These are phyloP conservation scores for Boletus insuetus DNA, from an alignment of 768 basidiomycete species.

Conservation along the genomic window DNA sequence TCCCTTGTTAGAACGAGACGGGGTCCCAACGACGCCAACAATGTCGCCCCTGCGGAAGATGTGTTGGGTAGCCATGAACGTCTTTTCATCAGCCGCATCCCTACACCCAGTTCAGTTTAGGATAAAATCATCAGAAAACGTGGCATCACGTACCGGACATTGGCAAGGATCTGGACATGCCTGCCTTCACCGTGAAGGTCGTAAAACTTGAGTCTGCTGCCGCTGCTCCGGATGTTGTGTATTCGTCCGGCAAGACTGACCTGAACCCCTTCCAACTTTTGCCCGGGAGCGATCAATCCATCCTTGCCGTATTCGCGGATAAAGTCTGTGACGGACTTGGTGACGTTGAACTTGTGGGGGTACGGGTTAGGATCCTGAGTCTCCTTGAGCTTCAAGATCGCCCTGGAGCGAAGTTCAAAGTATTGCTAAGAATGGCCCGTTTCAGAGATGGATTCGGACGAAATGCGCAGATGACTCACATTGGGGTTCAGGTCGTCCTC, in stretches of 20 bases:
- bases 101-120: constrained; percentile 31
- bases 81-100: constrained; percentile 59
- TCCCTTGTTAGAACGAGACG: constrained; percentile 92
- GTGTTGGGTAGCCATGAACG: constrained; percentile 73
- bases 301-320: constrained; percentile 71
- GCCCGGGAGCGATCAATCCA: constrained; percentile 65
- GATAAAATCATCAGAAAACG: not conserved
- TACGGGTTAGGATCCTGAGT: constrained; percentile 91
- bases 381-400: constrained; percentile 81
- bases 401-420: constrained; percentile 87
- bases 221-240: constrained; percentile 81
- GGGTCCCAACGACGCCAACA: constrained; percentile 86
- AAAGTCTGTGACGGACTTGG: constrained; percentile 69
- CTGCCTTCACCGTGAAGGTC: constrained; percentile 89
- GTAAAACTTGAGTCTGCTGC: constrained; percentile 88
- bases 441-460: not conserved
- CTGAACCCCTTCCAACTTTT: constrained; percentile 53
- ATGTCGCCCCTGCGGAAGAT: constrained; percentile 95
- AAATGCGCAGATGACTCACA: constrained; percentile 46
- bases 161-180: constrained; percentile 96
- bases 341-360: constrained; percentile 98
- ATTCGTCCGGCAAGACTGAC: constrained; percentile 87
- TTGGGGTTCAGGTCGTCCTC: constrained; percentile 91
- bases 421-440: constrained; percentile 68
- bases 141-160: constrained; percentile 58